Base-by-base conservation (phyloP, 352 stramenopile genomes). In the Lagenidium sp. region DNA sequence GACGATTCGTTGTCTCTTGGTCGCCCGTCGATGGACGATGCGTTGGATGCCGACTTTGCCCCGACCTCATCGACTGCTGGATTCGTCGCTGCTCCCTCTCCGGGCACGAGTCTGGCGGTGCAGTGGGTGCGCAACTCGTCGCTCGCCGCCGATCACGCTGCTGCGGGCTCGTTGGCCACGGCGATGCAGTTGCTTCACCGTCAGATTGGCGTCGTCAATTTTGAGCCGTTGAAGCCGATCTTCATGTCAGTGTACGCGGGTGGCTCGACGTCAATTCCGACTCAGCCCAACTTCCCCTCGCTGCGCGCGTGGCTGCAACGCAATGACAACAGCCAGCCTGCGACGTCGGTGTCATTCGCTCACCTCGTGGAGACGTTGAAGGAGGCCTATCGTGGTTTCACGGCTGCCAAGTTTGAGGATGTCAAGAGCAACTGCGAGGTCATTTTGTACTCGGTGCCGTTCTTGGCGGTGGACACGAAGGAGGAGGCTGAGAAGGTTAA, bases 141-240 rank as follows among this genome's bases (percentile, higher is more conserved):
- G 18, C 83, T 99, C 45, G 95, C 95, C 30, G 95, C 94, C 7
- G 96, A 99, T 71, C 97, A 99, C 60, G 89, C 94, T 23, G 95
- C 96, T 19, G 96, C 96, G 24, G 97, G 97, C 6, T 94, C 82
- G 32, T 95, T 98, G 36, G 80, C 95, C 47, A 97, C 94, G 18
- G 94, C 95, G 11, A 97, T 99, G 88, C 90, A 99, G 60, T 63
- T 99, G 37, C 77, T 99, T 47, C 95, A 99, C 63, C 85, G 96
- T 18, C 97, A 99, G 77, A 99, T 99, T 59, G 96, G 96, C 25
- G 93, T 97, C 1, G 96, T 97, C 50, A 97, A 98, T 59, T 99
- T 99, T 48, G 79, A 86, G 44, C 76, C 86, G n/a, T 65, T 99
- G 25, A 95, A 98, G 69, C 62, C 76, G 1, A 70, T 85, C 36